Evolutionary conservation across 306 rosid genomes (phyloP).

Genomic region (Quercus agrifolia): DNA sequence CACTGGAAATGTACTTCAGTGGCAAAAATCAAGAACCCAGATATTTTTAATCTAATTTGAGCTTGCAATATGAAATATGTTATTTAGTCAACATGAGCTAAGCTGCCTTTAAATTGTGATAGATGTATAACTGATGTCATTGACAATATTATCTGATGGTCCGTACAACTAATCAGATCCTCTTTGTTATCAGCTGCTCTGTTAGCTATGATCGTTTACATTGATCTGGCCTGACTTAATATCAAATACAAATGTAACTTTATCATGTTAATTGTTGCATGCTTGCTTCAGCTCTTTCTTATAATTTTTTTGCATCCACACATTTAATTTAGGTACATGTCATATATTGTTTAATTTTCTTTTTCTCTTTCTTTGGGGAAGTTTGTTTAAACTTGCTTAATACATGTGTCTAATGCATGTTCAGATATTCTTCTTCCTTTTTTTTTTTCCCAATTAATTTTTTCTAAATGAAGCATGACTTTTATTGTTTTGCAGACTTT

Average conservation of each 20-base stretch:
- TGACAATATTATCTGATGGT: not conserved
- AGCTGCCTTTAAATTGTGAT: not conserved
- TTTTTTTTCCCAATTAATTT: conserved; percentile 4
- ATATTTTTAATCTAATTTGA: not conserved
- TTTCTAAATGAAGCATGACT: conserved; percentile 16
- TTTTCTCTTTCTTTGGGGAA: conserved; percentile 9
- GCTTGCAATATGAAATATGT: not conserved
- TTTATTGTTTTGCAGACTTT: conserved; percentile 64
- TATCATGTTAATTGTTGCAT: not conserved
- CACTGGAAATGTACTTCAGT: too few relatives aligned
- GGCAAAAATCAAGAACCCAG: not conserved
- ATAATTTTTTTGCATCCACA: not conserved
- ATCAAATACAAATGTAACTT: not conserved
- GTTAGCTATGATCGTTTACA: not conserved
- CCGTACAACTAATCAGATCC: not conserved
- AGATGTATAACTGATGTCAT: not conserved
- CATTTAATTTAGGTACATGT: not conserved
- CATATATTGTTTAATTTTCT: not conserved
- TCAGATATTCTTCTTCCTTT: not conserved
- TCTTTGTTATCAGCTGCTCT: not conserved
- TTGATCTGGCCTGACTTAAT: not conserved
- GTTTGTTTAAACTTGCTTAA: conserved; percentile 10
- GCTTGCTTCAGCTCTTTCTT: not conserved
- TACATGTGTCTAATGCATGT: conserved; percentile 9
- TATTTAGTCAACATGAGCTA: not conserved